Percentiles rank a stretch among this genome's conserved stretches.
These are phyloP conservation scores for Heracleum sosnowskyi DNA, from an alignment of 129 eudicot species.

Conservation along the genomic window DNA sequence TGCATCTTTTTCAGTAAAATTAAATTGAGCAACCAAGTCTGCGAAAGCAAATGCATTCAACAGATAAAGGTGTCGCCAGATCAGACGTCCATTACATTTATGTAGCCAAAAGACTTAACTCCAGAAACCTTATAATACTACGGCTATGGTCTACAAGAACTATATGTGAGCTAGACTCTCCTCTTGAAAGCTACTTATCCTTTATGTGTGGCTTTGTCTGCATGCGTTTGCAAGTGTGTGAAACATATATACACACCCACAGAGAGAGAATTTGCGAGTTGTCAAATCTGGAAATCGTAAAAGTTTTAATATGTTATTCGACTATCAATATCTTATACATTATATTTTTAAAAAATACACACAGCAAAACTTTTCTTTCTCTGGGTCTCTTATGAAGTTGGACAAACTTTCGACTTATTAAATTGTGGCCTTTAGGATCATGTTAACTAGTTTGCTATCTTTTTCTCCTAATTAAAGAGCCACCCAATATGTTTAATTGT, in stretches of 20 bases:
- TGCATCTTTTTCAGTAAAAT: slow-evolving; percentile 6
- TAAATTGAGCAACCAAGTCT: neutral
- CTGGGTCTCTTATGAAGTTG: neutral
- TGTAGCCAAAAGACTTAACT: neutral
- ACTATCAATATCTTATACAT: neutral
- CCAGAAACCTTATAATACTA: neutral
- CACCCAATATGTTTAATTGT: too few relatives aligned
- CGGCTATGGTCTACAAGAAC: neutral
- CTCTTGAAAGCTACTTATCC: slow-evolving; percentile 6
- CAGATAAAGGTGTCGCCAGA: neutral
- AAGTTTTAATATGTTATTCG: neutral
- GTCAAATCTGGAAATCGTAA: slow-evolving; percentile 9
- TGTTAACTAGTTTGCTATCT: neutral
- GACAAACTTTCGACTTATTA: neutral
- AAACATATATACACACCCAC: too few relatives aligned
- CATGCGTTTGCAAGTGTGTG: neutral
- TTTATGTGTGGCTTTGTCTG: neutral
- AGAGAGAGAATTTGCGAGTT: neutral
- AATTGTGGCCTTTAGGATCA: too few relatives aligned
- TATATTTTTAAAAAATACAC: neutral
- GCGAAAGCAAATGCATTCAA: neutral
- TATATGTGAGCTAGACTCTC: neutral
- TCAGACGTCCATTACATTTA: neutral
- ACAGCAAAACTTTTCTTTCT: neutral
- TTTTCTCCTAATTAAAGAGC: too few relatives aligned